A percentile compares a stretch with the other conserved stretches of the same genome.
phyloP scores from a whole-genome alignment of 2,329 filamentous ascomycete genomes.

The Helminthosporium solani region DNA sequence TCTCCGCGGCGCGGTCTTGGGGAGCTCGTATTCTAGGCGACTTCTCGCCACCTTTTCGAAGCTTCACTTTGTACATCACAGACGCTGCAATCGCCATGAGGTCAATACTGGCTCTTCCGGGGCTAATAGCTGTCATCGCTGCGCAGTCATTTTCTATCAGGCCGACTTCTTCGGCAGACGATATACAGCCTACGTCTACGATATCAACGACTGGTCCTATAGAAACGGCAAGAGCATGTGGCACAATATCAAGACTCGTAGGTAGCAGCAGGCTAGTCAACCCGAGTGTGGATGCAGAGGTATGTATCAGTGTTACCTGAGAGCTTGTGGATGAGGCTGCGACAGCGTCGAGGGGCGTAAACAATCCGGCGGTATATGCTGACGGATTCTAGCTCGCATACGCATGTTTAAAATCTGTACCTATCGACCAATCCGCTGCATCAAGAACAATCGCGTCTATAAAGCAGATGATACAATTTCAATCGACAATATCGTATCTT shows the following conservation, averaged over 20 bases:
- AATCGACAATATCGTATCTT: slow-evolving; percentile 45
- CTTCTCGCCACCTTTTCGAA: neutral
- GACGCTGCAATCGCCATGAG: slow-evolving; percentile 19
- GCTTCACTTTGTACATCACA: neutral
- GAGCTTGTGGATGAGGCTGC: neutral
- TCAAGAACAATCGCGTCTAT: slow-evolving; percentile 31
- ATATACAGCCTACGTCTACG: slow-evolving; percentile 31
- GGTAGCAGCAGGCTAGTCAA: slow-evolving; percentile 8
- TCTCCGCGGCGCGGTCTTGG: neutral
- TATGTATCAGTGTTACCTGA: slow-evolving; percentile 5
- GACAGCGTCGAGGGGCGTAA: neutral
- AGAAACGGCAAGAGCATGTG: slow-evolving; percentile 31
- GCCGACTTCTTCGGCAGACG: slow-evolving; percentile 17
- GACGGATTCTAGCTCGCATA: slow-evolving; percentile 27
- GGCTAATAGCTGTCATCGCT: slow-evolving; percentile 19
- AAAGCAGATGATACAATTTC: slow-evolving; percentile 41
- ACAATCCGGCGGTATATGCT: slow-evolving; percentile 2
- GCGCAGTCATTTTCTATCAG: slow-evolving; percentile 18
- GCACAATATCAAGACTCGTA: slow-evolving; percentile 24
- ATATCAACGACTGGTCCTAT: slow-evolving; percentile 31
- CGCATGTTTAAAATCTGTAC: slow-evolving; percentile 41
- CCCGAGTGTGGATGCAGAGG: slow-evolving; percentile 34
- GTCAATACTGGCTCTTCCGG: slow-evolving; percentile 15
- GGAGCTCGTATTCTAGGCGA: neutral
- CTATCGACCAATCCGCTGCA: slow-evolving; percentile 29